Conservation (phyloP, 2,329 filamentous ascomycete species). For the Ophiocordyceps camponoti-saundersi region DNA sequence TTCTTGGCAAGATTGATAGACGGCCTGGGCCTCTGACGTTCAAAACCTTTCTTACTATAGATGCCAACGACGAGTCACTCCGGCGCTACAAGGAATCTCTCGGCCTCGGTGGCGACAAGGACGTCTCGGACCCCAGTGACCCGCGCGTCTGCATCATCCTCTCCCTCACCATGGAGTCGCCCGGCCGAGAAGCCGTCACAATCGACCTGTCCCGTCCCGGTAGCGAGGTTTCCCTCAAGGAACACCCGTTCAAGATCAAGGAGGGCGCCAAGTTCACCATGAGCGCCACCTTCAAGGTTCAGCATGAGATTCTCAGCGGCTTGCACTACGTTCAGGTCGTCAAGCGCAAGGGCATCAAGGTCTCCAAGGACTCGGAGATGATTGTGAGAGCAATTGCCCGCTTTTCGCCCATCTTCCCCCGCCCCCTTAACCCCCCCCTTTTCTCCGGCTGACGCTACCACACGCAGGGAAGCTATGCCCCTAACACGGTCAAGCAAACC, state of each 20-base stretch:
- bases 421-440: no score
- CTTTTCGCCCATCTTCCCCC: not conserved
- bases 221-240: slow-evolving; percentile 62
- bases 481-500: slow-evolving; percentile 76
- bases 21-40: not conserved
- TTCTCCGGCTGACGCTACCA: not conserved
- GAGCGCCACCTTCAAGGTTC: slow-evolving; percentile 85
- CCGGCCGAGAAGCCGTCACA: slow-evolving; percentile 67
- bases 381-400: slow-evolving; percentile 42
- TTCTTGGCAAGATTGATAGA: not conserved
- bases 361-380: slow-evolving; percentile 96
- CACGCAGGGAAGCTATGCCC: slow-evolving; percentile 70
- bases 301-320: slow-evolving; percentile 89
- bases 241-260: slow-evolving; percentile 94
- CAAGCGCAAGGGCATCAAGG: slow-evolving; percentile 71
- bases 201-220: slow-evolving; percentile 69
- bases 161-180: slow-evolving; percentile 72
- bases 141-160: slow-evolving; percentile 86
- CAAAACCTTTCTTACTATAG: slow-evolving; percentile 14
- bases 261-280: slow-evolving; percentile 88
- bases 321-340: slow-evolving; percentile 92
- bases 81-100: slow-evolving; percentile 96
- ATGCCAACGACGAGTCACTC: slow-evolving; percentile 74
- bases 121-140: slow-evolving; percentile 63
- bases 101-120: slow-evolving; percentile 59